These are phyloP conservation scores for Peronosclerospora sorghi DNA, from an alignment of 352 stramenopile genomes.

Conservation along the genomic window DNA sequence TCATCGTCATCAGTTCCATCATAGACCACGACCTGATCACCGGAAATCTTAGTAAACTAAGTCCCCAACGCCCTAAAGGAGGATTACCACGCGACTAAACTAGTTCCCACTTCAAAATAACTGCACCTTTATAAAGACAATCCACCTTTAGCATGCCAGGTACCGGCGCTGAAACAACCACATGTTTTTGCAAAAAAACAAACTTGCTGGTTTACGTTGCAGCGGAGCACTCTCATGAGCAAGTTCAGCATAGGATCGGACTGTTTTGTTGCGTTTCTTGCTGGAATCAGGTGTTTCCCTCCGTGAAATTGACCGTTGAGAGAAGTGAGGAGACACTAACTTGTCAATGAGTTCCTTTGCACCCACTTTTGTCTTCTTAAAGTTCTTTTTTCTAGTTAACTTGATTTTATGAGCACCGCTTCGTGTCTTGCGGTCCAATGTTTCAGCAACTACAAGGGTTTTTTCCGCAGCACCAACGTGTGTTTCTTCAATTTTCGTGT, in stretches of 20 bases:
- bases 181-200: background rate
- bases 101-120: slow-evolving; percentile 26
- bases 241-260: slow-evolving; percentile 18
- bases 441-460: slow-evolving; percentile 1
- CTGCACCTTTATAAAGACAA: slow-evolving; percentile 1
- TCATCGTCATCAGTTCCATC: slow-evolving; percentile 85
- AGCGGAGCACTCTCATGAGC: slow-evolving; percentile 4
- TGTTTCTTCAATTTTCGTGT: slow-evolving; percentile 7
- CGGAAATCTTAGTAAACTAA: slow-evolving; percentile 82
- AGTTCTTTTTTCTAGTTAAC: slow-evolving; percentile 29
- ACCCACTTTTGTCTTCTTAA: slow-evolving; percentile 10
- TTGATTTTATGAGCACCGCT: slow-evolving; percentile 1
- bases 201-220: slow-evolving; percentile 14
- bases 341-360: slow-evolving; percentile 7
- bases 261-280: slow-evolving; percentile 22
- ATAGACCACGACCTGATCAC: slow-evolving; percentile 84
- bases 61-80: slow-evolving; percentile 77
- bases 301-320: slow-evolving; percentile 14
- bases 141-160: slow-evolving; percentile 3
- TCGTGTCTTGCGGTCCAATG: background rate
- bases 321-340: slow-evolving; percentile 36
- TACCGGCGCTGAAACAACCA: background rate
- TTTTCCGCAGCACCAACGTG: background rate
- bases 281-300: slow-evolving; percentile 30
- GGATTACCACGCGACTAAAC: slow-evolving; percentile 23